Conservation (phyloP, 2,329 filamentous ascomycete genomes). For the Lecanicillium sp. region DNA sequence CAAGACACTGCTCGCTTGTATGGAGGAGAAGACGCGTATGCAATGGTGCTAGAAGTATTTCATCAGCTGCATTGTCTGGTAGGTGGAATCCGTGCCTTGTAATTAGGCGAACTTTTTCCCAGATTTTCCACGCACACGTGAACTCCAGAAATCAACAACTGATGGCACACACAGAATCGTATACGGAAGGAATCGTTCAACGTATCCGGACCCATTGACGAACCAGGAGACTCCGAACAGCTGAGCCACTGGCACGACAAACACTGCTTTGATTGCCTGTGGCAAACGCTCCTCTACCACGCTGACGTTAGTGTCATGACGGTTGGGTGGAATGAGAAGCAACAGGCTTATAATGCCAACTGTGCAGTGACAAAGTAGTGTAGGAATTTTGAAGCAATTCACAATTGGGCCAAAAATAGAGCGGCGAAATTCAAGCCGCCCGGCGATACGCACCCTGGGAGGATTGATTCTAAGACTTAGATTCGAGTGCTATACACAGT, state of each 20-base stretch:
- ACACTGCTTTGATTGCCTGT: background rate
- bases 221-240: background rate
- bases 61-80: background rate
- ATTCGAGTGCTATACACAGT: no score
- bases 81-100: no score
- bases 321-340: background rate
- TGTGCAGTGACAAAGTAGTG: constrained; percentile 1
- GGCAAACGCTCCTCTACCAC: background rate
- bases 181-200: background rate
- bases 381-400: background rate
- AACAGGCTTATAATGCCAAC: background rate
- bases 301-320: background rate
- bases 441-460: background rate
- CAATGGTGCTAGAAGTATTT: background rate
- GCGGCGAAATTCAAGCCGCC: background rate
- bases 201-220: background rate
- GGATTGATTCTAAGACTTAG: background rate
- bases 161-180: background rate
- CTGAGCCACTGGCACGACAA: background rate
- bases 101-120: no score
- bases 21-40: background rate
- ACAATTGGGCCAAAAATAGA: constrained; percentile 1
- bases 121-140: background rate
- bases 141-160: background rate
- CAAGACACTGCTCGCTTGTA: background rate